Conservation (phyloP, 2,329 filamentous ascomycete species). For the Corynespora cassiicola region DNA sequence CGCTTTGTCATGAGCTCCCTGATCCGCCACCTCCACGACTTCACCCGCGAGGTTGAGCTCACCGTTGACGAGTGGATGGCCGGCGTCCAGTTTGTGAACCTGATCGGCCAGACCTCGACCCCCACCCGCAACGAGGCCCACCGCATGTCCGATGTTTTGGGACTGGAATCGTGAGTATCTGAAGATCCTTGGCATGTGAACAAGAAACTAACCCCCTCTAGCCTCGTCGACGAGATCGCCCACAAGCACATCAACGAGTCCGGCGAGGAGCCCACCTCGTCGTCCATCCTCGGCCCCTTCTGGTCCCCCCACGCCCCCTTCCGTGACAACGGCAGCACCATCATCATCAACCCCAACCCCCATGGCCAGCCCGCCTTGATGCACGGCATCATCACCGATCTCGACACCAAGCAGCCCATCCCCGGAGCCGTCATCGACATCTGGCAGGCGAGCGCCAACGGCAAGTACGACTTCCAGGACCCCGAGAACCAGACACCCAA, state of each 20-base stretch:
- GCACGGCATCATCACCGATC: slow-evolving; percentile 72
- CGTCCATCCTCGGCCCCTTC: slow-evolving; percentile 78
- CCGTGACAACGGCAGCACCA: slow-evolving; percentile 69
- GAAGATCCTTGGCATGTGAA: background rate
- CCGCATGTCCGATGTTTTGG: slow-evolving; percentile 75
- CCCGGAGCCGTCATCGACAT: slow-evolving; percentile 75
- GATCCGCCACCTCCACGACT: slow-evolving; percentile 78
- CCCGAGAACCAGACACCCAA: slow-evolving; percentile 73
- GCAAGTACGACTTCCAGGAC: slow-evolving; percentile 79
- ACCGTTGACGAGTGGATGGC: slow-evolving; percentile 79
- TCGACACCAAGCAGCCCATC: slow-evolving; percentile 71
- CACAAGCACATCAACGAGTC: slow-evolving; percentile 69
- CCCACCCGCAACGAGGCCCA: slow-evolving; percentile 77
- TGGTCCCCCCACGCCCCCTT: slow-evolving; percentile 79
- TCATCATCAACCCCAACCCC: slow-evolving; percentile 67
- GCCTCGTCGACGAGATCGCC: slow-evolving; percentile 71
- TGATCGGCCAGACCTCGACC: slow-evolving; percentile 71
- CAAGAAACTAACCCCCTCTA: slow-evolving; percentile 37
- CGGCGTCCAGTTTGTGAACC: slow-evolving; percentile 77
- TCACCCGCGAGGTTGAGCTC: slow-evolving; percentile 77
- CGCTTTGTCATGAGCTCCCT: slow-evolving; percentile 68
- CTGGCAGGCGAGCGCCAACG: slow-evolving; percentile 79
- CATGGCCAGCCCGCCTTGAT: slow-evolving; percentile 69
- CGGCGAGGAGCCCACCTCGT: slow-evolving; percentile 71
- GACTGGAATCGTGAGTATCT: slow-evolving; percentile 70